Evolutionary conservation across 345 rosid genomes (phyloP).

Genomic region (Dipteronia sinensis): DNA sequence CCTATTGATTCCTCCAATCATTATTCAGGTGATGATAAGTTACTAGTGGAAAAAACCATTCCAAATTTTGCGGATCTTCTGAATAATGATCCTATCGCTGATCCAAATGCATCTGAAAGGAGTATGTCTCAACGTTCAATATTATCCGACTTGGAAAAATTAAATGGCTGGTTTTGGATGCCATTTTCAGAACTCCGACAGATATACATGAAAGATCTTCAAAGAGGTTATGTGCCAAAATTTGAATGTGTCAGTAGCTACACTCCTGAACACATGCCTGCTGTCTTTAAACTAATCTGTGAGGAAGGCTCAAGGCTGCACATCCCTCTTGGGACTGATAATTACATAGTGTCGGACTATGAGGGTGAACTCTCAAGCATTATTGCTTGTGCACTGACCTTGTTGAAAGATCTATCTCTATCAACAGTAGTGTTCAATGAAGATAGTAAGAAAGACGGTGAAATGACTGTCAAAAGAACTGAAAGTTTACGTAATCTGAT

Average conservation of each 20-base stretch:
- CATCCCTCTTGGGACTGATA: conserved; percentile 56
- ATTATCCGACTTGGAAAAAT: conserved; percentile 43
- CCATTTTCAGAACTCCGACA: conserved; percentile 69
- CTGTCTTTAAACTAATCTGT: conserved; percentile 52
- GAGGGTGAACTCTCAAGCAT: conserved; percentile 93
- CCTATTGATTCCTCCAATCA: conserved; percentile 4
- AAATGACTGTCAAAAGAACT: conserved; percentile 29
- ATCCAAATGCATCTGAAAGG: conserved; percentile 29
- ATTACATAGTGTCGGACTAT: conserved; percentile 68
- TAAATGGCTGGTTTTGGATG: conserved; percentile 82
- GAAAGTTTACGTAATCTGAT: conserved; percentile 32
- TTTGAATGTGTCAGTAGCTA: conserved; percentile 47
- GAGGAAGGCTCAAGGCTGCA: conserved; percentile 84
- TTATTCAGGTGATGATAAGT: conserved; percentile 30
- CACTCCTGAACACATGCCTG: conserved; percentile 43
- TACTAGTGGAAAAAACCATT: conserved; percentile 38
- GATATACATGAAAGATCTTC: conserved; percentile 56
- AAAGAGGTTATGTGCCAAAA: conserved; percentile 56
- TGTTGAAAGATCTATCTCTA: conserved; percentile 43
- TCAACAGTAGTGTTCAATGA: conserved; percentile 29
- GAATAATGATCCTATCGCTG: conserved; percentile 24
- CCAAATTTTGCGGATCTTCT: conserved; percentile 32
- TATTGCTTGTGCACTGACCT: conserved; percentile 84
- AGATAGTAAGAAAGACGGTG: conserved; percentile 37
- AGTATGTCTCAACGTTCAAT: conserved; percentile 38